Evolutionary conservation across 1,284 basidiomycete species (phyloP).

Genomic region (Xerocomus minutiporus): DNA sequence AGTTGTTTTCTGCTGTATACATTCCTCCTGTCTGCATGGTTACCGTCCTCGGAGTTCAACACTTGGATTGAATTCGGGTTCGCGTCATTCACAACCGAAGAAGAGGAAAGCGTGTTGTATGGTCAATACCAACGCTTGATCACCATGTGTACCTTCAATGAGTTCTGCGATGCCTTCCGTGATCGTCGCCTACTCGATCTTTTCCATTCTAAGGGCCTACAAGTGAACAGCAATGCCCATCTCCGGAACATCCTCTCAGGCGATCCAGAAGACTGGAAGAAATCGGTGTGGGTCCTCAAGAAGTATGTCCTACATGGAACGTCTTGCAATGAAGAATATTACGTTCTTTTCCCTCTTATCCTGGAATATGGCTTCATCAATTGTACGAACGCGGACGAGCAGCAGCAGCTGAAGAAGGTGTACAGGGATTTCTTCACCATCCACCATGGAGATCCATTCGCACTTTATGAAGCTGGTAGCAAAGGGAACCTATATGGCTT

Average conservation of each 20-base stretch:
- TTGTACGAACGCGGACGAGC: neutral
- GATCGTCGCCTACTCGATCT: neutral
- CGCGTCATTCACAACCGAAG: neutral
- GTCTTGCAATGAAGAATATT: neutral
- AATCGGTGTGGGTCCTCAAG: constrained; percentile 1
- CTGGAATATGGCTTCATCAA: constrained; percentile 3
- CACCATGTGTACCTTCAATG: neutral
- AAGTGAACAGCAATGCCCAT: neutral
- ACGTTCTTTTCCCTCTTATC: neutral
- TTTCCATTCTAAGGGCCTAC: neutral
- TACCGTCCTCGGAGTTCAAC: neutral
- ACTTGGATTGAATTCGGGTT: constrained; percentile 1
- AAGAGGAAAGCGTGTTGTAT: neutral
- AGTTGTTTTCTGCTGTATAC: too few relatives aligned
- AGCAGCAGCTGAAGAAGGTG: neutral
- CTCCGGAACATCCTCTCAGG: neutral
- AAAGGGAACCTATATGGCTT: neutral
- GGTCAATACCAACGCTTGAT: neutral
- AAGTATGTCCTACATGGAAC: neutral
- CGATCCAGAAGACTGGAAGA: neutral
- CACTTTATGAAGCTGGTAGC: constrained; percentile 1
- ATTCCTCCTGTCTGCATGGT: neutral
- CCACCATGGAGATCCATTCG: neutral
- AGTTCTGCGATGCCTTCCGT: constrained; percentile 1
- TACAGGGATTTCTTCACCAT: constrained; percentile 1